Percentiles rank a stretch among this genome's conserved stretches.
phyloP scores from a whole-genome alignment of 2,329 filamentous ascomycete genomes.

The Podosphaera xanthii region DNA sequence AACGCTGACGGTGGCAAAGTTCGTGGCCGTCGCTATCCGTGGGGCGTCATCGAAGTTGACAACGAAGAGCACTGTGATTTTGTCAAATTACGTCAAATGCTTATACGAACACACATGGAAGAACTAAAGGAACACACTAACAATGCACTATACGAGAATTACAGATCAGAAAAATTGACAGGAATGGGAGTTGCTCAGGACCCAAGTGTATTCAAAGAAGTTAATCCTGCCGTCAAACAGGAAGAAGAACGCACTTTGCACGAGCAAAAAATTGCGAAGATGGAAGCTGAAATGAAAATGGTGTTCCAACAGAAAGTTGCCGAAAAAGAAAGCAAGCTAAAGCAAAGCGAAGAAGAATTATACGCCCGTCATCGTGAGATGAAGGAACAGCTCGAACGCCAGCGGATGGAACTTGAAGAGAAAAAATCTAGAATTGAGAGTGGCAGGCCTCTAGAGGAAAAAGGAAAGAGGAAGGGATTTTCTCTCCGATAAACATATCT shows the following conservation, averaged over 20 bases:
- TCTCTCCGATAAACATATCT: slow-evolving; percentile 57
- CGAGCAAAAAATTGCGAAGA: slow-evolving; percentile 99
- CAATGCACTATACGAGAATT: slow-evolving; percentile 97
- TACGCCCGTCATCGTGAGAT: slow-evolving; percentile 97
- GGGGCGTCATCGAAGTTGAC: slow-evolving; percentile 97
- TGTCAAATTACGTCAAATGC: slow-evolving; percentile 98
- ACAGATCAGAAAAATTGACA: slow-evolving; percentile 97
- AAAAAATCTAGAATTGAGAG: slow-evolving; percentile 94
- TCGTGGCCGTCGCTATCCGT: slow-evolving; percentile 86
- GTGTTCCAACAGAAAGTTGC: slow-evolving; percentile 99
- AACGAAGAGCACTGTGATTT: slow-evolving; percentile 99
- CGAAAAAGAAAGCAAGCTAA: slow-evolving; percentile 98
- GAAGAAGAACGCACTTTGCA: slow-evolving; percentile 95
- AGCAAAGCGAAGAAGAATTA: slow-evolving; percentile 96
- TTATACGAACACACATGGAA: slow-evolving; percentile 99
- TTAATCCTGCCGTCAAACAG: slow-evolving; percentile 99
- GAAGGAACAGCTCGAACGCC: slow-evolving; percentile 96
- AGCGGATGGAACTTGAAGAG: slow-evolving; percentile 86
- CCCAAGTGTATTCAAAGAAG: slow-evolving; percentile 98
- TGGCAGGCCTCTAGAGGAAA: slow-evolving; percentile 87
- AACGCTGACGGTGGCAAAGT: slow-evolving; percentile 86
- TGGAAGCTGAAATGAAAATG: slow-evolving; percentile 99
- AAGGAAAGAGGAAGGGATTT: slow-evolving; percentile 98
- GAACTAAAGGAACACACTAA: slow-evolving; percentile 99
- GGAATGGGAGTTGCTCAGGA: slow-evolving; percentile 97